Conservation (phyloP, 2,329 filamentous ascomycete species). For the Hymenoscyphus scutula region DNA sequence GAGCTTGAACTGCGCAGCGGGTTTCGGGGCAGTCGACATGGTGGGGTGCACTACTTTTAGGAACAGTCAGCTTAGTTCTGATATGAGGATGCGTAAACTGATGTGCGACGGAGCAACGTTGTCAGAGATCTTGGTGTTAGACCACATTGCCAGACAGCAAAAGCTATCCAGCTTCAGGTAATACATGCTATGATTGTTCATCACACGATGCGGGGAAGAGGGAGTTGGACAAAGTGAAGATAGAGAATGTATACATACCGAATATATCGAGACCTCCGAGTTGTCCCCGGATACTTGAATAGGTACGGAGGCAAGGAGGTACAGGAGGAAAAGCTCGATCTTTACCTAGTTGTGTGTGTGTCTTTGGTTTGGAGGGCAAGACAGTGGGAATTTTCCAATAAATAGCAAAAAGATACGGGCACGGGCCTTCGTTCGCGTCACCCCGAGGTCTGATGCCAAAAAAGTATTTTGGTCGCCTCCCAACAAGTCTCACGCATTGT, state of each 20-base stretch:
- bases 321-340: not conserved
- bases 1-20: conserved; percentile 57
- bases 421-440: not conserved
- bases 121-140: conserved; percentile 73
- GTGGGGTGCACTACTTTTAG: not conserved
- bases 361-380: not conserved
- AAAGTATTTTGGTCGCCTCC: not conserved
- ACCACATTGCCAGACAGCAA: conserved; percentile 52
- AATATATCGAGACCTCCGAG: not conserved
- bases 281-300: not conserved
- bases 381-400: not conserved
- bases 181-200: conserved; percentile 44
- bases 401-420: not conserved
- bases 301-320: not conserved
- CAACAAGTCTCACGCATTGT: not conserved
- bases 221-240: not conserved
- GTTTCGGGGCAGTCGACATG: conserved; percentile 21
- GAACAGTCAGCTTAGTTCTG: not conserved
- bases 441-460: not conserved
- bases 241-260: not conserved
- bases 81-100: not conserved
- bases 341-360: not conserved
- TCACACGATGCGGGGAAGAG: conserved; percentile 28
- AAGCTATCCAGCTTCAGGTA: conserved; percentile 39
- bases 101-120: not conserved